phyloP scores from a whole-genome alignment of 371 early-diverging fungal species.

The Mortierella polycephala region DNA sequence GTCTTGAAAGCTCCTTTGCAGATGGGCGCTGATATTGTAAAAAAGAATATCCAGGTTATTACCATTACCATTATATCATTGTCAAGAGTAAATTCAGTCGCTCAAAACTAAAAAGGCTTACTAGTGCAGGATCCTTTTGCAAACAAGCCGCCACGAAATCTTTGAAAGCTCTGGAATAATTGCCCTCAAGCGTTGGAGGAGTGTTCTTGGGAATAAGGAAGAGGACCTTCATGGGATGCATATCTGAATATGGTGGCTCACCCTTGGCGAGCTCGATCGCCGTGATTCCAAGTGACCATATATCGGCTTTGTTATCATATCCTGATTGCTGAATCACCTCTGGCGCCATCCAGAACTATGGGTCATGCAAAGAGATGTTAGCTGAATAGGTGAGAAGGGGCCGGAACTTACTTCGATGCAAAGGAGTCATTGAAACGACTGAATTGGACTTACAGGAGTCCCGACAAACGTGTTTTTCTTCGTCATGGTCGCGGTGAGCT shows the following conservation, averaged over 20 bases:
- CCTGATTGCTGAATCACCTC: slow-evolving; percentile 97
- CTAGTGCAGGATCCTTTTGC: slow-evolving; percentile 83
- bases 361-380: background rate
- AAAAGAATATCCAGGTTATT: background rate
- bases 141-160: slow-evolving; percentile 93
- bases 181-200: slow-evolving; percentile 84
- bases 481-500: slow-evolving; percentile 91
- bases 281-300: slow-evolving; percentile 99
- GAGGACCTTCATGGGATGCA: slow-evolving; percentile 94
- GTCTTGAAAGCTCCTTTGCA: slow-evolving; percentile 93
- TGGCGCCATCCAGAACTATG: slow-evolving; percentile 96
- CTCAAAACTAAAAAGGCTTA: slow-evolving; percentile 36
- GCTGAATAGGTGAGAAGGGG: no score
- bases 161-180: slow-evolving; percentile 87
- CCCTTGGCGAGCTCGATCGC: slow-evolving; percentile 97
- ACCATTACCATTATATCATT: no score
- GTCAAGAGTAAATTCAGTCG: no score
- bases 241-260: slow-evolving; percentile 92
- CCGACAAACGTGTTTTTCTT: slow-evolving; percentile 99
- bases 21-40: slow-evolving; percentile 77
- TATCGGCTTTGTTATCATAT: slow-evolving; percentile 97
- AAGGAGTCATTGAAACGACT: background rate
- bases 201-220: slow-evolving; percentile 94
- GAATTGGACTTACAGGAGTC: slow-evolving; percentile 80
- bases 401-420: background rate